These are phyloP conservation scores for Rhodocollybia butyracea DNA, from an alignment of 768 basidiomycete species.

Conservation along the genomic window DNA sequence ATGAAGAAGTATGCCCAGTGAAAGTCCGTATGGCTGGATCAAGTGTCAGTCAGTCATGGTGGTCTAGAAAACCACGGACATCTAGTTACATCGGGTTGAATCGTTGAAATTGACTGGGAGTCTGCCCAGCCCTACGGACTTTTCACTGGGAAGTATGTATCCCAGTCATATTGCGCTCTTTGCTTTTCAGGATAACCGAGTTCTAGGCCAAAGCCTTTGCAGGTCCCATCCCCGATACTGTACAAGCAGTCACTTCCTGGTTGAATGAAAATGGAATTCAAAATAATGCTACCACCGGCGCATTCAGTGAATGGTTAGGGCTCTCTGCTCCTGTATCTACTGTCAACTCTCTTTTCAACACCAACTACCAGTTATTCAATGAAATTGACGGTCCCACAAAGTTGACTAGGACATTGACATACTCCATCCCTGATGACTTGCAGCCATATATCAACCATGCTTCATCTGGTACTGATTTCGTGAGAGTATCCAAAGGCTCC, in stretches of 20 bases:
- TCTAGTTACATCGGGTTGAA: too few species aligned
- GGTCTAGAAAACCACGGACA: too few species aligned
- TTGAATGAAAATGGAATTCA: conserved; percentile 37
- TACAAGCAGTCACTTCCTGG: conserved; percentile 40
- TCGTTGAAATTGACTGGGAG: too few species aligned
- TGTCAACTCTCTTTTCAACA: conserved; percentile 31
- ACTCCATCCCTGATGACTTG: conserved; percentile 31
- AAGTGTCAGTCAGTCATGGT: too few species aligned
- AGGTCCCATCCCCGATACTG: conserved; percentile 11
- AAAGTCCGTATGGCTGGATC: too few species aligned
- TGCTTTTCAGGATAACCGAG: too few species aligned
- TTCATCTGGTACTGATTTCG: conserved; percentile 31
- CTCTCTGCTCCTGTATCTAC: conserved; percentile 26
- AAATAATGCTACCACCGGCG: conserved; percentile 30
- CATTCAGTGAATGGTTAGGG: conserved; percentile 36
- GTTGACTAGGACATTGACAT: conserved; percentile 29
- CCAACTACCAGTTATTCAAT: conserved; percentile 33
- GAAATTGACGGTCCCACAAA: conserved; percentile 23
- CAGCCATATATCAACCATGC: conserved; percentile 25
- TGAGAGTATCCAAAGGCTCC: conserved; percentile 14
- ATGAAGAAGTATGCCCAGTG: too few species aligned
- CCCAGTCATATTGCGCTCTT: too few species aligned
- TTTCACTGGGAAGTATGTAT: too few species aligned
- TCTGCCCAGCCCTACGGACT: too few species aligned
- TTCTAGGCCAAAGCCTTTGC: conserved; percentile 16